These are phyloP conservation scores for Comarum palustre DNA, from an alignment of 306 rosid genomes.

Conservation along the genomic window DNA sequence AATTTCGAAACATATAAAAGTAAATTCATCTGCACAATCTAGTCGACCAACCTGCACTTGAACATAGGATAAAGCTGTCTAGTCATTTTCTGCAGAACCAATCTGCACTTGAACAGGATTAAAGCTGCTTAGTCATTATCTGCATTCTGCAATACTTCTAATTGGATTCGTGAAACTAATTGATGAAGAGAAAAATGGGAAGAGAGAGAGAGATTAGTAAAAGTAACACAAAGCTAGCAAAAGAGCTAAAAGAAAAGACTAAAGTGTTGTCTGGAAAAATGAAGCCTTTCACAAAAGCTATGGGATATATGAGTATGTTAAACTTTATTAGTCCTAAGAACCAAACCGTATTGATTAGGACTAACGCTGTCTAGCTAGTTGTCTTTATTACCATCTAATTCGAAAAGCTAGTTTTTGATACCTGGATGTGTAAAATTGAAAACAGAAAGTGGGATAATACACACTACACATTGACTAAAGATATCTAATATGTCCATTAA, in stretches of 20 bases:
- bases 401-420: constrained; percentile 16
- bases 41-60: neutral
- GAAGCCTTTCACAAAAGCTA: constrained; percentile 19
- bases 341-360: constrained; percentile 1
- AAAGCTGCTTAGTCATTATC: neutral
- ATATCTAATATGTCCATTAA: neutral
- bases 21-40: neutral
- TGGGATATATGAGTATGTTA: constrained; percentile 21
- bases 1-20: neutral
- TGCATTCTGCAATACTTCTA: neutral
- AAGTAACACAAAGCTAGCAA: constrained; percentile 14
- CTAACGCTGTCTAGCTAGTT: constrained; percentile 11
- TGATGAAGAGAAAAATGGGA: neutral
- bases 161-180: neutral
- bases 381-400: constrained; percentile 1
- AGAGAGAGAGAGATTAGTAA: neutral
- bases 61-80: constrained; percentile 1
- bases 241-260: constrained; percentile 19
- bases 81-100: neutral
- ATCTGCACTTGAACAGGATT: neutral
- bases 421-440: constrained; percentile 23
- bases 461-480: neutral
- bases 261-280: constrained; percentile 15
- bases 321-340: constrained; percentile 12
- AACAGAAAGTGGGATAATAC: constrained; percentile 2